Base-by-base conservation (phyloP, 306 rosid species). In the Coriaria nepalensis region DNA sequence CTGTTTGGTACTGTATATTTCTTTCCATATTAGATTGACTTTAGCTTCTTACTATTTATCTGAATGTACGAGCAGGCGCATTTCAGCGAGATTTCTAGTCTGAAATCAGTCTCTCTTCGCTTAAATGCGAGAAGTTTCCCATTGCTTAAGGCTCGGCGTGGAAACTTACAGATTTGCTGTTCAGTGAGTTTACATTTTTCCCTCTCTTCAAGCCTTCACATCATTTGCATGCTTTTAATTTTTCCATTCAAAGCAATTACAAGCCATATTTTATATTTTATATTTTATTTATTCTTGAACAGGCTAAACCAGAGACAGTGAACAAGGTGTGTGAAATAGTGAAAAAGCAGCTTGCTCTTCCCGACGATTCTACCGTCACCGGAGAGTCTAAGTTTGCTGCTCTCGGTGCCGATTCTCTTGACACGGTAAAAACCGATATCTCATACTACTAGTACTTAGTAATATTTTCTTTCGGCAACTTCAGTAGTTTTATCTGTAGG, bases 371-470 rank as follows among this genome's bases (percentile, higher is more conserved):
- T 0, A 0, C 43, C 33, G 72, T 90, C 63, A 40, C 61, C 9
- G 94, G 83, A 41, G 87, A 75, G 55, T 82, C 96, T 33, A 85
- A 77, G 59, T 90, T 90, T 66, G 0, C 72, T 42, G 68, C 73
- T n/a, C 94, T 90, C 43, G 98, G 98, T 52, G 96, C 96, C 46
- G 95, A 90, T 69, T 90, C 94, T 60, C 98, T 90, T 13, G 96
- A 90, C 73, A 90, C 94, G 77, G 96, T 90, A 83, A 46, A 20
- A 20, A 20, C 29, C 43, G 33, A 6, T 32, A 36, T 15, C 36
- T 43, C 20, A 3, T 53, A 20, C 29, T 20, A 20, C 29, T 3
- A 20, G 2, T 20, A 20, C 29, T 20, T 20, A 20, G 2, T 20
- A 20, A 20, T 20, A 20, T 20, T n/a, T n/a, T n/a, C n/a, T n/a